Evolutionary conservation across 345 rosid genomes (phyloP).

Genomic region (Citrus hindsii): DNA sequence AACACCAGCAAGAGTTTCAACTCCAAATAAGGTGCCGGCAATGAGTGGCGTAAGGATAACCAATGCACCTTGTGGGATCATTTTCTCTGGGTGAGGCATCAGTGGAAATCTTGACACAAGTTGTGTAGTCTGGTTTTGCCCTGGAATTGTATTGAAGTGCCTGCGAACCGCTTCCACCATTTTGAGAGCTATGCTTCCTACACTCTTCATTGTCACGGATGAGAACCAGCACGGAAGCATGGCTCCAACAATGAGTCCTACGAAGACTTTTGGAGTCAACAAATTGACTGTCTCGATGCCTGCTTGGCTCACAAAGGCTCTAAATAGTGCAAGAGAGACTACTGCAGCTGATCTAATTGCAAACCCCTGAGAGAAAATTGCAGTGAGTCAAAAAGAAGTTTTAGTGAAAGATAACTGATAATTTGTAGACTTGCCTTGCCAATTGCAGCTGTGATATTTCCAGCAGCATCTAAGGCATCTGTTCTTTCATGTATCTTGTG

Average conservation of each 20-base stretch:
- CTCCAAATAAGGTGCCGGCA: constrained; percentile 60
- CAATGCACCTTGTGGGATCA: constrained; percentile 75
- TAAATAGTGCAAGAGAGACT: constrained; percentile 64
- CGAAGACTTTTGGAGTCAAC: constrained; percentile 66
- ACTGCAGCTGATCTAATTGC: constrained; percentile 79
- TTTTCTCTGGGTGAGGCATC: constrained; percentile 59
- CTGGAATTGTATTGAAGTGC: constrained; percentile 71
- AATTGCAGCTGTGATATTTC: constrained; percentile 74
- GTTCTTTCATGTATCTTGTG: constrained; percentile 57
- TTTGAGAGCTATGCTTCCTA: constrained; percentile 67
- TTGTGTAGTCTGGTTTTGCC: constrained; percentile 65
- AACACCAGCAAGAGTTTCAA: constrained; percentile 66
- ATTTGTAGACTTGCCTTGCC: constrained; percentile 47
- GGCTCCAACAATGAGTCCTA: constrained; percentile 62
- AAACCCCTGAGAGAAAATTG: constrained; percentile 41
- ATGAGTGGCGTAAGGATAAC: constrained; percentile 67
- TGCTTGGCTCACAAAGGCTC: constrained; percentile 70
- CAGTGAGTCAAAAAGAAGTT: background rate
- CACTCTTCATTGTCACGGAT: constrained; percentile 78
- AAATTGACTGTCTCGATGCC: constrained; percentile 56
- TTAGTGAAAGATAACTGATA: background rate
- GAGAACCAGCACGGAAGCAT: constrained; percentile 84
- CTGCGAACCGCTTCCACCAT: constrained; percentile 79
- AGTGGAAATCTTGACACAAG: constrained; percentile 71
- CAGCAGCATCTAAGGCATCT: constrained; percentile 67